These are phyloP conservation scores for Pythium sp. DNA, from an alignment of 352 stramenopile species.

Conservation along the genomic window DNA sequence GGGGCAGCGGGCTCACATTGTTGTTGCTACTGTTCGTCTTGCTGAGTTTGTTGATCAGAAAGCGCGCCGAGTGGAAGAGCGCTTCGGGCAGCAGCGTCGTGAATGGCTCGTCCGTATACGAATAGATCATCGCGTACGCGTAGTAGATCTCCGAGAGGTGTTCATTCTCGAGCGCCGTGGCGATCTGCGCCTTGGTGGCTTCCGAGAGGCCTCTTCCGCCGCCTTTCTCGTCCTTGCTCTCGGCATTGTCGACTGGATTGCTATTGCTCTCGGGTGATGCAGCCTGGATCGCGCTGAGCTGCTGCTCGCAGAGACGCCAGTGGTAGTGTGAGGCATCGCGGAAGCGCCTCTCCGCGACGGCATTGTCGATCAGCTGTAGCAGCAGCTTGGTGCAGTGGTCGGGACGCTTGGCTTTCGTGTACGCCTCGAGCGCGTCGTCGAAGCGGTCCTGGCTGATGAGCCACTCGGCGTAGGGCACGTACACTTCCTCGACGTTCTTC, in stretches of 20 bases:
- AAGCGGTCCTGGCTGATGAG: constrained; percentile 90
- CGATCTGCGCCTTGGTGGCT: constrained; percentile 25
- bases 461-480: constrained; percentile 92
- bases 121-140: constrained; percentile 90
- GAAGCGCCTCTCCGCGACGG: constrained; percentile 84
- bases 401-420: constrained; percentile 67
- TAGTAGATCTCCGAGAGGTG: constrained; percentile 91
- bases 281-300: constrained; percentile 39
- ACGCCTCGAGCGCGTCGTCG: constrained; percentile 91
- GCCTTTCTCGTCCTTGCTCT: constrained; percentile 2
- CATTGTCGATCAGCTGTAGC: constrained; percentile 87
- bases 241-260: constrained; percentile 19
- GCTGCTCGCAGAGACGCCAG: constrained; percentile 88
- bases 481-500: constrained; percentile 86
- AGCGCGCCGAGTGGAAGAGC: constrained; percentile 91
- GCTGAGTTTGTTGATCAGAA: constrained; percentile 90
- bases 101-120: constrained; percentile 94
- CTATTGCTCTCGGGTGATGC: constrained; percentile 5
- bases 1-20: constrained; percentile 34
- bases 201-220: constrained; percentile 16
- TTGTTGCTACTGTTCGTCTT: constrained; percentile 17
- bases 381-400: constrained; percentile 87
- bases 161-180: constrained; percentile 59
- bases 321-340: constrained; percentile 92
- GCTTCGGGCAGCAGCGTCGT: constrained; percentile 89